phyloP scores from a whole-genome alignment of 306 rosid genomes.

The Glycine soja region DNA sequence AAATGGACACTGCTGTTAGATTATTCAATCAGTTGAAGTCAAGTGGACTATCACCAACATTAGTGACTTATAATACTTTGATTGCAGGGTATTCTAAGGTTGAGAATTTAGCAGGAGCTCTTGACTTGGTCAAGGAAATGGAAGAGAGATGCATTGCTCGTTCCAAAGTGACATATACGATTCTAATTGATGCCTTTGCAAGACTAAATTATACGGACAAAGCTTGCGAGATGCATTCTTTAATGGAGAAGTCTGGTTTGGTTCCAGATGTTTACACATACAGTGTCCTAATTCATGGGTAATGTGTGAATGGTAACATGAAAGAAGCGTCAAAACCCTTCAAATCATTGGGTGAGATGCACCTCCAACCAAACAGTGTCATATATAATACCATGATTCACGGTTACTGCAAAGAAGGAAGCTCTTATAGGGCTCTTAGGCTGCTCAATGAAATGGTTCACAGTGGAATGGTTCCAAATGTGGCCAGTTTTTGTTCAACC shows the following conservation, averaged over 20 bases:
- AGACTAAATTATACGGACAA: conserved; percentile 57
- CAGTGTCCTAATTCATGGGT: conserved; percentile 77
- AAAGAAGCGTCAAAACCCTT: conserved; percentile 69
- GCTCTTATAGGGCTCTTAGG: conserved; percentile 75
- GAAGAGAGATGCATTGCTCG: conserved; percentile 68
- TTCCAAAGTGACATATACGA: conserved; percentile 77
- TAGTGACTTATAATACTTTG: conserved; percentile 73
- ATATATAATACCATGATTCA: conserved; percentile 71
- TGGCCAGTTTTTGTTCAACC: conserved; percentile 66
- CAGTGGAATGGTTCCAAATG: conserved; percentile 67
- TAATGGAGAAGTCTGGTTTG: conserved; percentile 75
- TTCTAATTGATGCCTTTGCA: conserved; percentile 63
- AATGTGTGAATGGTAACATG: conserved; percentile 68
- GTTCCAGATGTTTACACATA: conserved; percentile 67
- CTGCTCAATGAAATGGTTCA: conserved; percentile 73
- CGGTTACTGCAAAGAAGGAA: conserved; percentile 84
- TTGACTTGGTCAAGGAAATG: conserved; percentile 74
- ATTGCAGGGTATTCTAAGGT: conserved; percentile 63
- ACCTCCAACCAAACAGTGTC: conserved; percentile 67
- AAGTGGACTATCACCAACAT: conserved; percentile 64
- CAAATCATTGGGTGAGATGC: conserved; percentile 59
- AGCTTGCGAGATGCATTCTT: conserved; percentile 64
- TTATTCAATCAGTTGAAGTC: conserved; percentile 67
- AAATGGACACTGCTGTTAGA: conserved; percentile 65
- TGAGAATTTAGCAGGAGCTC: conserved; percentile 58